Evolutionary conservation across 805 yeast genomes (phyloP).

Genomic region (Candida xyloterini): DNA sequence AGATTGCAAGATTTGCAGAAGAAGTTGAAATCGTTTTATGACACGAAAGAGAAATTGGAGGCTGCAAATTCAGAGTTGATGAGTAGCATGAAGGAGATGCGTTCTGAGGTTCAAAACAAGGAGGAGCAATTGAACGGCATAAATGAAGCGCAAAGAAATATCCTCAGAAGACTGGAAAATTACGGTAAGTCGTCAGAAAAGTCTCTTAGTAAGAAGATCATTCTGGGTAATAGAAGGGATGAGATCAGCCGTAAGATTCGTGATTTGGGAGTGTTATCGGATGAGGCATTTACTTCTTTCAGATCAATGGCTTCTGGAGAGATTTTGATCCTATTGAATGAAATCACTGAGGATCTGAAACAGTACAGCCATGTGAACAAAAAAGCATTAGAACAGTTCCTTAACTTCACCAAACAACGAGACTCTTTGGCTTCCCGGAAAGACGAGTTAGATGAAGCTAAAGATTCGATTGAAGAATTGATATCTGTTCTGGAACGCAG

Average conservation of each 20-base stretch:
- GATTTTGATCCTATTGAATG: conserved; percentile 51
- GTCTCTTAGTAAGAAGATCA: conserved; percentile 56
- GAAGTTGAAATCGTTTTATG: conserved; percentile 15
- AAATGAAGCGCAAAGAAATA: conserved; percentile 53
- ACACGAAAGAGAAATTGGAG: conserved; percentile 23
- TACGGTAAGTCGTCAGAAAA: conserved; percentile 65
- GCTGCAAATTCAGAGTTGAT: conserved; percentile 29
- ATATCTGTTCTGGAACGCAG: conserved; percentile 68
- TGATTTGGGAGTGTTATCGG: conserved; percentile 87
- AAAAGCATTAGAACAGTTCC: conserved; percentile 83
- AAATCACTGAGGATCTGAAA: conserved; percentile 54
- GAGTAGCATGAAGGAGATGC: conserved; percentile 32
- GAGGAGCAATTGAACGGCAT: conserved; percentile 44
- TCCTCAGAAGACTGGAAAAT: conserved; percentile 55
- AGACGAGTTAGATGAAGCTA: conserved; percentile 66
- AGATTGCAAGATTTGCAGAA: conserved; percentile 19
- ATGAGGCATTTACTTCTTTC: conserved; percentile 64
- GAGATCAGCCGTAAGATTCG: conserved; percentile 71
- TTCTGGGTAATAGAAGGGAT: conserved; percentile 59
- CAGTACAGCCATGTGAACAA: conserved; percentile 77
- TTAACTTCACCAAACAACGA: conserved; percentile 68
- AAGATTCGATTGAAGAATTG: conserved; percentile 67
- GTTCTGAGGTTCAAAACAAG: conserved; percentile 32
- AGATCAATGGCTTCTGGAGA: conserved; percentile 44
- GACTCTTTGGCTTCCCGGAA: conserved; percentile 64